Base-by-base conservation (phyloP, 1,284 basidiomycete genomes). In the Cryptococcus deneoformans region DNA sequence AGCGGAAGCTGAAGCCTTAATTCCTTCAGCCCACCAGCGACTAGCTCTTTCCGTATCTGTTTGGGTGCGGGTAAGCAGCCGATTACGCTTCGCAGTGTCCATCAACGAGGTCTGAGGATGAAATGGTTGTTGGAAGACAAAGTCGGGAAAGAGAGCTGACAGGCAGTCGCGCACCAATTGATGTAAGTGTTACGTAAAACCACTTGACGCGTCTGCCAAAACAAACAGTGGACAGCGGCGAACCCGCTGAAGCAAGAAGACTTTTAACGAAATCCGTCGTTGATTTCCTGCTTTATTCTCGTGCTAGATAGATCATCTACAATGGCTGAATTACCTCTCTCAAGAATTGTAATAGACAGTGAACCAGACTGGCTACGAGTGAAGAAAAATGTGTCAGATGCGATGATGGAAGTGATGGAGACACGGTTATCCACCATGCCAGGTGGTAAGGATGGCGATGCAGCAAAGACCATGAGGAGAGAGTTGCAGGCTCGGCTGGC, bases 311-410 rank as follows among this genome's bases (percentile, higher is more conserved):
- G 29, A 8, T n/a, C 43, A 44, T n/a, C 24, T 6, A 57, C 46
- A 9, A 68, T 70, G 65, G 49, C 63, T 44, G 62, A 69, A 29
- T 54, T 57, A n/a, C 37, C 61, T 5, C 42, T 68, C 16, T 52
- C 56, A 6, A 59, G 71, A 24, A 65, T 78, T 34, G 64, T 60
- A 1, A 61, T 78, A 36, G 76, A 77, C 51, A 59, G 62, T 14
- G 72, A 78, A 56, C 50, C 59, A 8, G 70, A 72, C 50, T 78
- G 77, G 77, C 53, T 73, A 3, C 57, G 70, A 35, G 72, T 77
- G 1, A 62, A 71, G 53, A 64, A 61, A 12, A 75, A 74, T 56
- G 61, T 73, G 5, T 58, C 61, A 45, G 49, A 58, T 10, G 60
- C 59, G 0, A 61, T 75, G 36, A 58, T 45, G 35, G 48, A 47